Evolutionary conservation across 345 rosid species (phyloP).

Genomic region (Populus davidiana): DNA sequence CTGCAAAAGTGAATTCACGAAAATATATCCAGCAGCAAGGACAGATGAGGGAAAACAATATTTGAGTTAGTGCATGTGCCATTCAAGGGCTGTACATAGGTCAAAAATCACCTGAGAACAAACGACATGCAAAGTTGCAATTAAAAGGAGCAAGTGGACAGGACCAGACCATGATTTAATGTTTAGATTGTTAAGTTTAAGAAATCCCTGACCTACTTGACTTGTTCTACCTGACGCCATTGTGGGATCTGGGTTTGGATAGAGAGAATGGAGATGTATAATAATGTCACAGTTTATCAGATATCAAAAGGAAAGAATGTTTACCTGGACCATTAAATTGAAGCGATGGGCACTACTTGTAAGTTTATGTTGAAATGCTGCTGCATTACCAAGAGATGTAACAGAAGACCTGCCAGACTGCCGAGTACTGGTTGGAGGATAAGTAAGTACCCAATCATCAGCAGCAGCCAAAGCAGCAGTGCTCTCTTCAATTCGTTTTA

Average conservation of each 20-base stretch:
- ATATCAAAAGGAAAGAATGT: not conserved
- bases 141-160: not conserved
- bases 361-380: slow-evolving; percentile 78
- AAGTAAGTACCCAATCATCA: slow-evolving; percentile 93
- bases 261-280: not conserved
- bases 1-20: not conserved
- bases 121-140: not conserved
- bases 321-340: slow-evolving; percentile 99
- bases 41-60: not conserved
- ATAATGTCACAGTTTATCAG: not conserved
- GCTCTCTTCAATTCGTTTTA: slow-evolving; percentile 95
- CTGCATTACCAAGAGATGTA: slow-evolving; percentile 42
- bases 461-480: slow-evolving; percentile 99
- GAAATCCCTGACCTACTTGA: no score
- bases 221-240: no score
- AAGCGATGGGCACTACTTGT: slow-evolving; percentile 96
- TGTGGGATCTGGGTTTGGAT: not conserved
- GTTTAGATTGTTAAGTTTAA: not conserved
- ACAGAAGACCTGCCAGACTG: slow-evolving; percentile 62
- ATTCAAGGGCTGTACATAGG: not conserved
- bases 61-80: not conserved
- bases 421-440: slow-evolving; percentile 56
- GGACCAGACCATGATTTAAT: not conserved
- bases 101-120: not conserved
- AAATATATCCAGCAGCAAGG: not conserved